A percentile compares a stretch with the other conserved stretches of the same genome.
phyloP scores from a whole-genome alignment of 768 basidiomycete genomes.

The Mycena haematopus region DNA sequence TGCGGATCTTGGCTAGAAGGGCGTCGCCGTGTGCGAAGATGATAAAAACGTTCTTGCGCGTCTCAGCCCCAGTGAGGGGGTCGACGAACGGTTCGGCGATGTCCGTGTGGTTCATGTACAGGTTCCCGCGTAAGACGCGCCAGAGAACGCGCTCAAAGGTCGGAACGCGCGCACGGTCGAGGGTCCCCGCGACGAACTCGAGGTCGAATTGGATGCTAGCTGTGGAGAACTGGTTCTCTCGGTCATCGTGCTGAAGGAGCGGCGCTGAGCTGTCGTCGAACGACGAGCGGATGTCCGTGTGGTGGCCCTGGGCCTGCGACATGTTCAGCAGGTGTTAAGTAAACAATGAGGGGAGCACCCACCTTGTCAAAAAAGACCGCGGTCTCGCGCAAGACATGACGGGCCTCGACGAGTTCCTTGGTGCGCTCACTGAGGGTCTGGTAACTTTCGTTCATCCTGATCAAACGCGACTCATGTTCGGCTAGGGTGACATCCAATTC shows the following conservation, averaged over 20 bases:
- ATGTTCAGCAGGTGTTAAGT: constrained; percentile 20
- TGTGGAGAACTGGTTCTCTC: constrained; percentile 64
- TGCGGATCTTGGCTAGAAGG: constrained; percentile 94
- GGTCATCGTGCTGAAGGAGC: constrained; percentile 90
- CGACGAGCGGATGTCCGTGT: constrained; percentile 82
- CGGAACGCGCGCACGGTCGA: constrained; percentile 88
- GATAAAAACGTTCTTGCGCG: constrained; percentile 98
- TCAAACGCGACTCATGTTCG: constrained; percentile 85
- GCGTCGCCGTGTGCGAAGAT: constrained; percentile 97
- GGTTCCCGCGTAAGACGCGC: constrained; percentile 96
- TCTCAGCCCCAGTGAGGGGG: constrained; percentile 80
- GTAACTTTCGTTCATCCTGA: constrained; percentile 93
- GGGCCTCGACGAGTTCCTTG: constrained; percentile 88
- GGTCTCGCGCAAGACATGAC: constrained; percentile 94
- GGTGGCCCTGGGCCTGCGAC: constrained; percentile 75
- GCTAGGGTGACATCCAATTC: constrained; percentile 87
- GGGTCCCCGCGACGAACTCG: constrained; percentile 98
- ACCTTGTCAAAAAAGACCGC: constrained; percentile 95
- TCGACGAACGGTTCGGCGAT: constrained; percentile 93
- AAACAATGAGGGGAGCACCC: constrained; percentile 28
- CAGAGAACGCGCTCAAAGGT: constrained; percentile 98
- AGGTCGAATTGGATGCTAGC: constrained; percentile 77
- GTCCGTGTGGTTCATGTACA: constrained; percentile 99
- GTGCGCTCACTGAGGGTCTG: constrained; percentile 85
- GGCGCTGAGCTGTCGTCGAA: constrained; percentile 93